Evolutionary conservation across 1,284 basidiomycete genomes (phyloP).

Genomic region (Rhodotorula sp.): DNA sequence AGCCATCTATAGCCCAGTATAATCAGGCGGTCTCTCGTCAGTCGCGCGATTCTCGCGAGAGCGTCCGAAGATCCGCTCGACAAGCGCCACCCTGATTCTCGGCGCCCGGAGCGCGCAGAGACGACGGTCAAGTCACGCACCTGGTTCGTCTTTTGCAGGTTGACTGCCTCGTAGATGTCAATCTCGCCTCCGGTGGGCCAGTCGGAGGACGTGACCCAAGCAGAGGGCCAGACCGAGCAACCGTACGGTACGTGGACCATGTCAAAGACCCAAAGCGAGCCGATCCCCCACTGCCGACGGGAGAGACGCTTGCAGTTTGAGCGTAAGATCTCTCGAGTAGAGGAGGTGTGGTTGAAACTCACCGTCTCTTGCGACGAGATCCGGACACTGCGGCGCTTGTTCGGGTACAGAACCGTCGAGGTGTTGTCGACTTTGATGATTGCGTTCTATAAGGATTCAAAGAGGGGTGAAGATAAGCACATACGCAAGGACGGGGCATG

Average conservation of each 20-base stretch:
- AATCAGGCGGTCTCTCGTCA: too few relatives aligned
- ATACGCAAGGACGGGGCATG: background rate
- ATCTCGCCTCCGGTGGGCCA: slow-evolving; percentile 63
- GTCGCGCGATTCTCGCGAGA: too few relatives aligned
- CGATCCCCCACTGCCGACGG: slow-evolving; percentile 14
- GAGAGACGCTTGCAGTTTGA: background rate
- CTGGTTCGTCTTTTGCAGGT: slow-evolving; percentile 1
- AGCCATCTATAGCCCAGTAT: slow-evolving; percentile 50
- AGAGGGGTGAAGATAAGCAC: too few relatives aligned
- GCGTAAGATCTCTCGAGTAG: too few relatives aligned
- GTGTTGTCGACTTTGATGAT: slow-evolving; percentile 37
- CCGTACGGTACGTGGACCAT: slow-evolving; percentile 22
- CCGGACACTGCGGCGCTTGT: slow-evolving; percentile 29
- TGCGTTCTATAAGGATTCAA: background rate
- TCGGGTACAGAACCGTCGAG: slow-evolving; percentile 21
- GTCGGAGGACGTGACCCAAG: slow-evolving; percentile 15
- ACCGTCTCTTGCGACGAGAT: slow-evolving; percentile 13
- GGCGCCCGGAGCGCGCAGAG: too few relatives aligned
- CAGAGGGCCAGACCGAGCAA: slow-evolving; percentile 27
- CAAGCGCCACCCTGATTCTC: too few relatives aligned
- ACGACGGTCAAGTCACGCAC: background rate
- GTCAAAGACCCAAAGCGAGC: slow-evolving; percentile 35
- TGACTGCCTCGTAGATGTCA: slow-evolving; percentile 76
- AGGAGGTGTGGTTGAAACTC: background rate
- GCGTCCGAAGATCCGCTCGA: too few relatives aligned